Conservation (phyloP, 306 rosid species). For the Pyrus pyrifolia region DNA sequence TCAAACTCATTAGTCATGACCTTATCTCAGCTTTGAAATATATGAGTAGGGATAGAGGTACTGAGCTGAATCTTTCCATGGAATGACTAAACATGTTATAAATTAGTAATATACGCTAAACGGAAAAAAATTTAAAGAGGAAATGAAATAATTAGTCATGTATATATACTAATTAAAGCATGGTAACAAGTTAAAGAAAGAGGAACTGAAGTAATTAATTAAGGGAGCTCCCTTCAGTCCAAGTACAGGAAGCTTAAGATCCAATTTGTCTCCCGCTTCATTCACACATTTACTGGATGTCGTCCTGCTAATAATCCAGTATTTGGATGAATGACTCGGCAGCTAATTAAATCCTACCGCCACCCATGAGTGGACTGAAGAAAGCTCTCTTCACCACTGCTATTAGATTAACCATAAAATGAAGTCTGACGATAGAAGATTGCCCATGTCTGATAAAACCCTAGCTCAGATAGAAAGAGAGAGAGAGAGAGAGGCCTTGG, state of each 20-base stretch:
- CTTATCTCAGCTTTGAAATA: not conserved
- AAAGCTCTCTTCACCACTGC: constrained; percentile 61
- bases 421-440: not conserved
- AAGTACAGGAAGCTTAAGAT: constrained; percentile 70
- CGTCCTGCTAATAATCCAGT: constrained; percentile 26
- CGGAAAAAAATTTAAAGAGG: not conserved
- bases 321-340: constrained; percentile 99
- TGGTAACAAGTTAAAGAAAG: not conserved
- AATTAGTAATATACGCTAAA: not conserved
- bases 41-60: not conserved
- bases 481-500: not conserved
- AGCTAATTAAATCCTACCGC: constrained; percentile 62
- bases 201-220: not conserved
- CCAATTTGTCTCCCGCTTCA: constrained; percentile 89
- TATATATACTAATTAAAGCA: not conserved
- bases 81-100: not conserved
- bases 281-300: constrained; percentile 73
- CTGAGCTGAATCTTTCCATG: not conserved
- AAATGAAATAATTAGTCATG: not conserved
- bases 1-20: not conserved
- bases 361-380: constrained; percentile 86
- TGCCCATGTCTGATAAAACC: not conserved
- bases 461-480: not conserved
- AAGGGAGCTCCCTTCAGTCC: constrained; percentile 99
- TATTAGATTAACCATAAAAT: not conserved